Evolutionary conservation across 202 grass and related monocot genomes (phyloP), one percentile per base, ranked within the genome.

Genomic region (Panicum hallii): DNA sequence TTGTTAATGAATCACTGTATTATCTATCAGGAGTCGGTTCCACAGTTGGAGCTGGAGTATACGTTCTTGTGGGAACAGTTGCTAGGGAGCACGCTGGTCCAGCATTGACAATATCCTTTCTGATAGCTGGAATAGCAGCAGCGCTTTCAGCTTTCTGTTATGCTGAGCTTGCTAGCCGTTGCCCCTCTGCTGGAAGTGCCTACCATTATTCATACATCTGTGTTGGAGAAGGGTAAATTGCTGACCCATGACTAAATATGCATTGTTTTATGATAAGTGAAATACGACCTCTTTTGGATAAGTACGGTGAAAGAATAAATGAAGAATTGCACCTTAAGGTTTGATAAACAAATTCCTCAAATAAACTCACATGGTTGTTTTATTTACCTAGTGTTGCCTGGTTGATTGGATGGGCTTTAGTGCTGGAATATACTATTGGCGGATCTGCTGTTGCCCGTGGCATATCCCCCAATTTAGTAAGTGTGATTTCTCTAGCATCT

Each of bases 171-270:
- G 91, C 96, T 44, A 99, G 96, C 43, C 96, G 96, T 50, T 99
- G 96, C 82, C 96, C 96, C 42, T 99, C 96, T 67, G 96, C 96
- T 22, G 96, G 96, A 84, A 95, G 93, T 66, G 95, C 95, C 15
- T 98, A 98, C 83, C 96, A 99, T 60, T 99, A 99, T 67, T 99
- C 96, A 3, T 95, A 99, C 84, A 99, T 99, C 72, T 99, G 96
- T 61, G 86, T 99, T 54, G 96, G 96, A n/a, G 96, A 99, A 95
- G 96, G 96, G 96, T 99, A 94, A 90, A 79, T 86, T 56, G 76
- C 68, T 70, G 36, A 23, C 73, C 20, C 55, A 26, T 79, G 30
- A 65, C 40, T 55, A 66, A 82, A 9, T 55, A 68, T 78, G 52
- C 67, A 63, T 67, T 78, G 9, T 84, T 75, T 44, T 48, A 48